These are phyloP conservation scores for Protostelium mycophagum DNA, from an alignment of 78 protist species.

Conservation along the genomic window DNA sequence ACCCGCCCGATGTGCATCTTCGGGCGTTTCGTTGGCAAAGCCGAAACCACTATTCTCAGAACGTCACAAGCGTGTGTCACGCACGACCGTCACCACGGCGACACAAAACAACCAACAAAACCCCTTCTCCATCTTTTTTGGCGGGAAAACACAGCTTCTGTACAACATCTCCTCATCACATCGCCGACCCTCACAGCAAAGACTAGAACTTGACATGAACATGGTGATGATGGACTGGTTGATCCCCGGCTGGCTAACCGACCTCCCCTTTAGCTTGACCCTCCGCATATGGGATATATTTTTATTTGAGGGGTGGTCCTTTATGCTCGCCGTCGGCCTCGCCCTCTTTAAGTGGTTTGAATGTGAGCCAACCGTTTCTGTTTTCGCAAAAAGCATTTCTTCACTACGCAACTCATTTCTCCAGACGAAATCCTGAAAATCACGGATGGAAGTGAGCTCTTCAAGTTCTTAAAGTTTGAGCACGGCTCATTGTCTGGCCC, in stretches of 20 bases:
- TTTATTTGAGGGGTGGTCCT: slow-evolving; percentile 51
- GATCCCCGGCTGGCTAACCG: background rate
- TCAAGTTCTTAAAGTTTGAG: background rate
- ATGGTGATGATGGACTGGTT: background rate
- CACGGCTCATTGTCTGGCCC: background rate
- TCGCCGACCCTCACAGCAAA: background rate
- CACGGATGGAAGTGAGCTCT: background rate
- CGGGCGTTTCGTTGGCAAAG: no score
- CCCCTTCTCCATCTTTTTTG: no score
- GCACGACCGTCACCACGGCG: no score
- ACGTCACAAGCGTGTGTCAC: no score
- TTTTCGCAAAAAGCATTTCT: background rate
- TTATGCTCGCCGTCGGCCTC: slow-evolving; percentile 45
- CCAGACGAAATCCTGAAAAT: background rate
- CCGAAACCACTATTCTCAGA: no score
- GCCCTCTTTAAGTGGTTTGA: slow-evolving; percentile 42
- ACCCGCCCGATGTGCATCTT: no score
- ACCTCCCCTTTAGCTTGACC: slow-evolving; percentile 54
- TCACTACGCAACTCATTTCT: background rate
- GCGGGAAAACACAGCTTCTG: background rate
- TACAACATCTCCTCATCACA: background rate
- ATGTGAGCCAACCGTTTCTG: background rate
- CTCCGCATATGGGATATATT: slow-evolving; percentile 74
- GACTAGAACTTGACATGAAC: background rate
- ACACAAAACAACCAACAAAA: no score